These are phyloP conservation scores for Pisolithus marmoratus DNA, from an alignment of 768 basidiomycete species.

Conservation along the genomic window DNA sequence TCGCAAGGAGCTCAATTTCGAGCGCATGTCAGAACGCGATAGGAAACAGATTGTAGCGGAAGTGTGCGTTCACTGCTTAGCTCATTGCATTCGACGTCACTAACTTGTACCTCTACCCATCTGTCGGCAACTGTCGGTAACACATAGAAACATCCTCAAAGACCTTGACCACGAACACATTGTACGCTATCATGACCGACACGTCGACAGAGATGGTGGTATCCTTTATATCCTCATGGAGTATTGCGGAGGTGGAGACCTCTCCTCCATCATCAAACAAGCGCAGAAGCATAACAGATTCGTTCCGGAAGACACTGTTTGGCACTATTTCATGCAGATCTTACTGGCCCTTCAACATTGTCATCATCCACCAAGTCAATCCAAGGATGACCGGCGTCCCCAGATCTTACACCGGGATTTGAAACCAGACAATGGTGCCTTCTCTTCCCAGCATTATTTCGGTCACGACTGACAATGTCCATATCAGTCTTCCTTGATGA, in stretches of 20 bases:
- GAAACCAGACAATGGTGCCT: slow-evolving; percentile 93
- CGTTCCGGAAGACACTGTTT: slow-evolving; percentile 88
- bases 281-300: slow-evolving; percentile 61
- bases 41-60: slow-evolving; percentile 96
- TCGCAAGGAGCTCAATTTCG: slow-evolving; percentile 95
- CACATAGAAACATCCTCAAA: slow-evolving; percentile 88
- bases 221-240: slow-evolving; percentile 99
- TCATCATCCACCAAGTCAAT: slow-evolving; percentile 63
- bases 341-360: slow-evolving; percentile 87
- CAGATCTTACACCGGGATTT: slow-evolving; percentile 92
- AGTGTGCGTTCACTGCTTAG: slow-evolving; percentile 60
- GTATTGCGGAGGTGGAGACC: slow-evolving; percentile 95
- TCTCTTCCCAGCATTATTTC: neutral
- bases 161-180: slow-evolving; percentile 94
- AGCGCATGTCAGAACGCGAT: slow-evolving; percentile 93
- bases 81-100: neutral
- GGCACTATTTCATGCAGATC: slow-evolving; percentile 95
- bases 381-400: slow-evolving; percentile 42
- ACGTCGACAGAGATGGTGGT: slow-evolving; percentile 85
- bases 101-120: neutral
- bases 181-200: slow-evolving; percentile 89
- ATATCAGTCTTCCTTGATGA: slow-evolving; percentile 82
- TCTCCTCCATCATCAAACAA: slow-evolving; percentile 82
- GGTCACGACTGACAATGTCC: neutral
- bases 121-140: neutral